Evolutionary conservation across 2,329 filamentous ascomycete genomes (phyloP).

Genomic region (Metarhizium guizhouense): DNA sequence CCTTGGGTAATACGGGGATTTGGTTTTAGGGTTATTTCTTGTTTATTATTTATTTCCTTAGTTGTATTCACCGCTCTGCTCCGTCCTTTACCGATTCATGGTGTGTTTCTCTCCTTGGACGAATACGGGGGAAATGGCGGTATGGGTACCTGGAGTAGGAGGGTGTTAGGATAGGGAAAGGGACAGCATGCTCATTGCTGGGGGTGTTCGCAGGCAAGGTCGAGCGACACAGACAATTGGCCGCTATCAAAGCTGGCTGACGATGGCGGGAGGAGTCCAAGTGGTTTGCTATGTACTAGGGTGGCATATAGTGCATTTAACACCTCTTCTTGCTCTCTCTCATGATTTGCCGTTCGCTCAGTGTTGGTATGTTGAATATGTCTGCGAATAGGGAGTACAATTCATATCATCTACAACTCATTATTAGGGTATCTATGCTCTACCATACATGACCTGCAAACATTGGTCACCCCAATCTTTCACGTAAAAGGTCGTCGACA

Average conservation of each 20-base stretch:
- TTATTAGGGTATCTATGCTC: background rate
- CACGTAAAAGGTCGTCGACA: constrained; percentile 63
- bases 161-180: background rate
- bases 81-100: background rate
- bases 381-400: background rate
- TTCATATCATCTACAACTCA: background rate
- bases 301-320: background rate
- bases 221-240: background rate
- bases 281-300: background rate
- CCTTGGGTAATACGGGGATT: background rate
- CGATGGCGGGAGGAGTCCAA: background rate
- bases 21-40: background rate
- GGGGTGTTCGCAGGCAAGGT: background rate
- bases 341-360: background rate
- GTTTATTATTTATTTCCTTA: constrained; percentile 1
- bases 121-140: background rate
- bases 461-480: constrained; percentile 42
- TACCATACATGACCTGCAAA: background rate
- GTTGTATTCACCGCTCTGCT: background rate
- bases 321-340: background rate
- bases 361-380: background rate
- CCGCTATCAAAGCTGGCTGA: background rate
- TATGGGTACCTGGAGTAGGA: background rate
- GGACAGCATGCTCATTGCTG: background rate
- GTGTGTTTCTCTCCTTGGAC: background rate